These are phyloP conservation scores for Pleurotus platypus DNA, from an alignment of 768 basidiomycete genomes.

Conservation along the genomic window DNA sequence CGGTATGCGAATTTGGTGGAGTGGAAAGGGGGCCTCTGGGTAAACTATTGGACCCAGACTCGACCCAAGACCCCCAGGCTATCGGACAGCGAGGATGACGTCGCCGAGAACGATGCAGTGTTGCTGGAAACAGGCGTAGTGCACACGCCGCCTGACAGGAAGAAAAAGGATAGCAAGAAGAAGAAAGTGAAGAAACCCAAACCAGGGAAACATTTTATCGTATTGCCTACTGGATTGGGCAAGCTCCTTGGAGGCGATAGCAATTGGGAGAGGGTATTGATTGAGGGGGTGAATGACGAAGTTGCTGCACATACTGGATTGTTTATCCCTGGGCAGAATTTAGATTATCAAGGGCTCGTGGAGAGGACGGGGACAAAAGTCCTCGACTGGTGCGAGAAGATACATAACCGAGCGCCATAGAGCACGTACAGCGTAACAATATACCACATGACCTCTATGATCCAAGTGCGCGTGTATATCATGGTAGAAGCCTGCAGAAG, in stretches of 20 bases:
- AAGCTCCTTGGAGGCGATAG: slow-evolving; percentile 36
- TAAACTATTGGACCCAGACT: slow-evolving; percentile 61
- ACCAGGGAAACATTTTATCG: slow-evolving; percentile 44
- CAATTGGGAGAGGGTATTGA: slow-evolving; percentile 49
- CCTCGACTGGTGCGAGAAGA: slow-evolving; percentile 36
- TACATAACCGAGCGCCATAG: background rate
- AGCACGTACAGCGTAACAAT: background rate
- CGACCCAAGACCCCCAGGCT: slow-evolving; percentile 14
- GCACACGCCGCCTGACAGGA: background rate
- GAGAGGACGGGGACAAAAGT: slow-evolving; percentile 39
- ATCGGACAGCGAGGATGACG: slow-evolving; percentile 9
- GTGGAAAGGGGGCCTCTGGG: slow-evolving; percentile 53
- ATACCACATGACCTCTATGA: background rate
- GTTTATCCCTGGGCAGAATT: slow-evolving; percentile 46
- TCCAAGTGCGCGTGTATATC: no score
- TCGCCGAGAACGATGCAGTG: slow-evolving; percentile 12
- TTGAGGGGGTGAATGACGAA: slow-evolving; percentile 50
- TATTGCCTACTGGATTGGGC: slow-evolving; percentile 44
- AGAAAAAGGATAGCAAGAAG: slow-evolving; percentile 15
- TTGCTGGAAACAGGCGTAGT: slow-evolving; percentile 21
- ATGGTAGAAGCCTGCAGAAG: no score
- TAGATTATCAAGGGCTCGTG: slow-evolving; percentile 47
- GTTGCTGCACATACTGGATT: slow-evolving; percentile 55
- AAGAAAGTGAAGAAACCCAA: slow-evolving; percentile 23
- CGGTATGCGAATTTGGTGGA: slow-evolving; percentile 45